phyloP scores from a whole-genome alignment of 169 alveolate genomes.

The Ichthyophthirius multifiliis region DNA sequence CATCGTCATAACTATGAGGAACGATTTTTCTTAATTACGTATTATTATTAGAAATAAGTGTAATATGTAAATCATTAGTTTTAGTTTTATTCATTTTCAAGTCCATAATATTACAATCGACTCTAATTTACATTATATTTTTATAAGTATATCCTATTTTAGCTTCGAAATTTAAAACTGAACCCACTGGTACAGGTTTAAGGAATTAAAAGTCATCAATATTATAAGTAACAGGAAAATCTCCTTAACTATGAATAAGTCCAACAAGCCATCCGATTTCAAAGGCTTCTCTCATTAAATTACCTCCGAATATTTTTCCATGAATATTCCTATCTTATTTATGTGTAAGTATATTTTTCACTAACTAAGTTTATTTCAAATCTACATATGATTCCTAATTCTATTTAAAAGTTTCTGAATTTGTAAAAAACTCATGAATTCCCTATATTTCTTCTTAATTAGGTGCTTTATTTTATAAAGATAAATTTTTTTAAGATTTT shows the following conservation, averaged over 20 bases:
- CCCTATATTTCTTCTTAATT: constrained; percentile 24
- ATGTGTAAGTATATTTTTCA: constrained; percentile 40
- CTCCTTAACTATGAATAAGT: constrained; percentile 16
- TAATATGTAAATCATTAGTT: constrained; percentile 37
- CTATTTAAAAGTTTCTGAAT: neutral
- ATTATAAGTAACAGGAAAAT: constrained; percentile 19
- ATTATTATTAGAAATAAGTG: neutral
- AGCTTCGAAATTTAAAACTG: constrained; percentile 19
- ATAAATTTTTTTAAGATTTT: neutral
- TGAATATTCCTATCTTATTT: constrained; percentile 47
- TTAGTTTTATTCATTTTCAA: neutral
- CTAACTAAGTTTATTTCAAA: constrained; percentile 6
- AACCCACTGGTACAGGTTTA: constrained; percentile 46
- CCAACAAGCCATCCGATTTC: constrained; percentile 46
- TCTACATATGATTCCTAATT: neutral
- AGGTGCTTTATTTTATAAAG: constrained; percentile 43
- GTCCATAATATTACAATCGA: neutral
- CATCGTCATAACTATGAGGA: constrained; percentile 32
- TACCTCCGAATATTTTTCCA: constrained; percentile 60
- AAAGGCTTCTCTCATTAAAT: constrained; percentile 47
- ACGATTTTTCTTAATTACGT: neutral
- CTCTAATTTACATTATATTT: constrained; percentile 12
- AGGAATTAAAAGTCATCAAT: constrained; percentile 38
- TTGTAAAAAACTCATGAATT: constrained; percentile 18
- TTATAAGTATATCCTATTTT: constrained; percentile 21